Evolutionary conservation across 2,329 filamentous ascomycete species (phyloP), one percentile per base, ranked within the genome.

Genomic region (Colletotrichum neosansevieriae): DNA sequence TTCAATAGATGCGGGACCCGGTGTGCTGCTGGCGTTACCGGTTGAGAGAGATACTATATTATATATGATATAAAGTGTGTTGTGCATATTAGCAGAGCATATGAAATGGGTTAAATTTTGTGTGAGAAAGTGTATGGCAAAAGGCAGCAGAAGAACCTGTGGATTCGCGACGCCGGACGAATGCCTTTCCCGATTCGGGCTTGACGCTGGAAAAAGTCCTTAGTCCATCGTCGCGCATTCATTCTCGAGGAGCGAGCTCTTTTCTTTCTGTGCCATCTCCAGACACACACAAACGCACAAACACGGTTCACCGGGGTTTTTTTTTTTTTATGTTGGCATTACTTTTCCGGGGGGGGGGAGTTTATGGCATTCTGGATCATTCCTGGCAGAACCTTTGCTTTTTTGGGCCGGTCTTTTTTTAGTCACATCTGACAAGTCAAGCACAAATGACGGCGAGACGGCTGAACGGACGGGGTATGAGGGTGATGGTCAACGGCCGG

Each of bases 191-290:
- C 38, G 29, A 65, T 65, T 54, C 12, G 6, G 57, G 36, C 11
- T 13, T 29, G 19, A 44, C 51, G 34, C 51, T 54, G 51, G 51
- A 40, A 54, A 29, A 34, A 34, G 11, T 4, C n/a, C n/a, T n/a
- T n/a, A n/a, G n/a, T n/a, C 54, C 58, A 57, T 67, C 58, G 42
- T 61, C 17, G 40, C 58, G 24, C 63, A 56, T 62, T 62, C 21
- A n/a, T n/a, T 49, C 24, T 42, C 13, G 5, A n/a, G n/a, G 3
- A 29, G 50, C 17, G 3, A 29, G 50, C 17, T 49, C 32, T 13
- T 51, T 2, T n/a, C 24, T 51, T 24, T 12, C 6, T 34, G 15
- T 17, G 21, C 29, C 32, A 24, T 34, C 21, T 34, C 2, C 24
- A 17, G 49, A 32, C 21, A 21, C 21, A 36, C 49, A 51, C 12